Evolutionary conservation across 768 basidiomycete genomes (phyloP), one percentile per base, ranked within the genome.

Genomic region (Tricholoma bakamatsutake): DNA sequence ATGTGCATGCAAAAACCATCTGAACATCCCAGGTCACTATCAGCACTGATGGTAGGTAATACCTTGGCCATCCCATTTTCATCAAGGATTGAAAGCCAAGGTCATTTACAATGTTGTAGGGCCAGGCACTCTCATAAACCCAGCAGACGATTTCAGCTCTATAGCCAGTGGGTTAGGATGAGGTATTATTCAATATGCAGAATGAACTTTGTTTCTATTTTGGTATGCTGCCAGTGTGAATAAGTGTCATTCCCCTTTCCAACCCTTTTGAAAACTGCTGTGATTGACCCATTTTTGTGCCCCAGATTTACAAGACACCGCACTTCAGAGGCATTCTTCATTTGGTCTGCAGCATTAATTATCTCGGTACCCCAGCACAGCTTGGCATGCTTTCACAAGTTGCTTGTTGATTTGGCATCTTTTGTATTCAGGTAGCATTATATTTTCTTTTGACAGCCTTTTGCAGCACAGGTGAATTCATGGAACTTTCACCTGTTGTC

Each of bases 331-430:
- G 54, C 12, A 50, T 61, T 49, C 53, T 54, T 53, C 2, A 54
- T 55, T 15, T 33, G 28, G 48, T 59, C 58, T 30, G 64, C 66
- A 5, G 56, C 59, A 1, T 66, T 53, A 13, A 69, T 24, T 1
- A 58, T 62, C 8, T 70, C 67, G 2, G 59, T 17, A 9, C 71
- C 70, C 65, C 66, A 71, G 63, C 73, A 73, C 0, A n/a, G 34
- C 5, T 55, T 57, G 0, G 59, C 66, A 58, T 73, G 66, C 34
- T 61, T 61, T n/a, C 53, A 46, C 39, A 70, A 52, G 59, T 73
- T 73, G 11, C 66, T 56, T 0, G 71, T 74, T 2, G 63, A 68
- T 10, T 53, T 48, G 0, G 53, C 47, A 55, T 71, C 69, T 5
- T 31, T 57, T 10, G 48, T 67, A 42, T 70, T 64, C 3, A 67